Conservation (phyloP, 1,284 basidiomycete genomes). For the Ceratobasidium sp. region DNA sequence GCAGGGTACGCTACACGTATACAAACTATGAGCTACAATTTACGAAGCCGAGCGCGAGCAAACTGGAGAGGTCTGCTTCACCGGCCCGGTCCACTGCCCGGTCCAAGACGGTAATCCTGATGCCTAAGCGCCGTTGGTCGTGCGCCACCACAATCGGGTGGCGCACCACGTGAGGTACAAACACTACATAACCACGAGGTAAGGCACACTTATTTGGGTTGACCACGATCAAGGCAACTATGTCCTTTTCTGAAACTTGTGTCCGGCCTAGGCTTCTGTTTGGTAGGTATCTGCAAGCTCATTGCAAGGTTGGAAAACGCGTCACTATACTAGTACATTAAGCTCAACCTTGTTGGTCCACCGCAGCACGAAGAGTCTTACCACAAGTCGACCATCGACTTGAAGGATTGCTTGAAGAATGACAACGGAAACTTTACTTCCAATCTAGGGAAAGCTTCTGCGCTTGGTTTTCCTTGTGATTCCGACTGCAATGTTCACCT, state of each 20-base stretch:
- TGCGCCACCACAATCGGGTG: neutral
- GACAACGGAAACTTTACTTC: conserved; percentile 35
- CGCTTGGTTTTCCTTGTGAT: conserved; percentile 1
- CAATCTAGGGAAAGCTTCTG: neutral
- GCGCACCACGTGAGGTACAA: neutral
- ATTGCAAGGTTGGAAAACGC: conserved; percentile 31
- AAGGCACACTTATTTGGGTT: neutral
- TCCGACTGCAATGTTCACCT: conserved; percentile 23
- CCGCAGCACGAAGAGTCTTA: conserved; percentile 20
- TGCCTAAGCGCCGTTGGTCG: too few species aligned
- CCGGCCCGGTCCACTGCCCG: too few species aligned
- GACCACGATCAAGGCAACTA: conserved; percentile 4
- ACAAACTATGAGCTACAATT: too few species aligned
- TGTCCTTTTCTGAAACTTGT: conserved; percentile 34
- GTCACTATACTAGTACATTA: neutral
- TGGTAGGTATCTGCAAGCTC: conserved; percentile 33
- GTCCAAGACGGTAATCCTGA: too few species aligned
- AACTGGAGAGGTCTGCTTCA: too few species aligned
- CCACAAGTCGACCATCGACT: conserved; percentile 32
- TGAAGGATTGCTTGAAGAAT: conserved; percentile 21
- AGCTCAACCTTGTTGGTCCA: neutral
- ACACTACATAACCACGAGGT: conserved; percentile 17
- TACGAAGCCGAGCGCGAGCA: too few species aligned
- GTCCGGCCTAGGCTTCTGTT: conserved; percentile 34
- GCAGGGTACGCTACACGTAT: too few species aligned